Evolutionary conservation across 1,139 yeast species (phyloP), one percentile per base, ranked within the genome.

Genomic region (Nakaseomyces sp.): DNA sequence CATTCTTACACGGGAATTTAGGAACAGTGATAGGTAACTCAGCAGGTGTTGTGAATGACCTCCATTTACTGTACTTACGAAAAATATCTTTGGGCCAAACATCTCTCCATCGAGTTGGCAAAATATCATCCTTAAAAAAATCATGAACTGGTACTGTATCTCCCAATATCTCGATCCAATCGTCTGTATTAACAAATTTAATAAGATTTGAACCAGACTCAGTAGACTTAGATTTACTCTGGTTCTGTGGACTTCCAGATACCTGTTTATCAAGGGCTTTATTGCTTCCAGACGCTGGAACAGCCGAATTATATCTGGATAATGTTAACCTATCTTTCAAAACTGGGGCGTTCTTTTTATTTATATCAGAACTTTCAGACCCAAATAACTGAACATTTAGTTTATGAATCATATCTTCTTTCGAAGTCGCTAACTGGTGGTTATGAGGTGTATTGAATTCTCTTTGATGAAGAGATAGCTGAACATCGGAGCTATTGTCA

Each of bases 41-140:
- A 0, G 97, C 97, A 0, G 99, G 99, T 0, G 96, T 79, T 29
- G 87, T 83, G 45, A 93, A 71, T 0, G 97, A 89, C 46, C 86
- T 75, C 98, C 98, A 93, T 58, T 89, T 89, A 38, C 89, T 81
- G n/a, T 66, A 70, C 52, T 79, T 74, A 39, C 88, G 69, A 43
- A 75, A 77, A 19, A 79, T 76, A 37, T 76, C 74, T 12, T 73
- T 72, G 0, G 96, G 95, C 56, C 86, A 85, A 0, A 86, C 93
- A 61, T 84, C 87, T 45, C 79, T 81, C 98, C 98, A 93, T 49
- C 95, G 73, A 35, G 85, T 76, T 57, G 76, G 76, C 19, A 72
- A 63, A 15, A 75, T 60, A 47, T 66, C 62, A 9, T 68, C 67
- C 10, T 73, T 63, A 15, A 67, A 54, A 40, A 76, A 76, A 1